Evolutionary conservation across 2,329 filamentous ascomycete species (phyloP), one percentile per base, ranked within the genome.

Genomic region (Fusarium subtropicale): DNA sequence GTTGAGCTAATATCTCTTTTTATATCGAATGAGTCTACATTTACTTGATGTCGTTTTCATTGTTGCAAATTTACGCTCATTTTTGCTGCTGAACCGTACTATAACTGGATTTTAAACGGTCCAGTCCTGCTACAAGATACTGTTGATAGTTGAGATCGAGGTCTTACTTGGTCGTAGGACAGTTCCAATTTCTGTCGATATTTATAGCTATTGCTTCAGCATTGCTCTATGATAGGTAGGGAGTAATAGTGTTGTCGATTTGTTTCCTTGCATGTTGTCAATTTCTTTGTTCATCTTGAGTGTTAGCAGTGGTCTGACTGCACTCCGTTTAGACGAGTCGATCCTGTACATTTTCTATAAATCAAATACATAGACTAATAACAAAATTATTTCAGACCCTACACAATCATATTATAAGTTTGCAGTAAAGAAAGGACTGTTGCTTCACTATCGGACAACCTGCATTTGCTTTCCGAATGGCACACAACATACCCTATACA

Each of bases 151-250:
- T 6, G 13, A 38, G 22, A 28, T 51, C 18, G 18, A 16, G 18
- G 24, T 24, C 18, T n/a, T 12, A 20, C n/a, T 20, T 20, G 15
- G 26, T 50, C 56, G 44, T 60, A 22, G 12, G 28, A 24, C 8
- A 15, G 18, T 9, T 42, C 13, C 12, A 7, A 26, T 34, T n/a
- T 44, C 33, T 52, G n/a, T 11, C 30, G 22, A 45, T 59, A 50
- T 63, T 59, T 41, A 45, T n/a, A 20, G n/a, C 47, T 11, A 44
- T 53, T 52, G 33, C 22, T 56, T 18, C 66, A 22, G 10, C 26
- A 39, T 28, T 16, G 44, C 50, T 22, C 20, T 22, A 44, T 33
- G 31, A n/a, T 12, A n/a, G 7, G 12, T 12, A n/a, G 7, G 12
- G 22, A 9, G 18, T 18, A 16, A 34, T 26, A 12, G 30, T 36